Conservation (phyloP, 176 grass and related monocot genomes). For the Oryza coarctata region DNA sequence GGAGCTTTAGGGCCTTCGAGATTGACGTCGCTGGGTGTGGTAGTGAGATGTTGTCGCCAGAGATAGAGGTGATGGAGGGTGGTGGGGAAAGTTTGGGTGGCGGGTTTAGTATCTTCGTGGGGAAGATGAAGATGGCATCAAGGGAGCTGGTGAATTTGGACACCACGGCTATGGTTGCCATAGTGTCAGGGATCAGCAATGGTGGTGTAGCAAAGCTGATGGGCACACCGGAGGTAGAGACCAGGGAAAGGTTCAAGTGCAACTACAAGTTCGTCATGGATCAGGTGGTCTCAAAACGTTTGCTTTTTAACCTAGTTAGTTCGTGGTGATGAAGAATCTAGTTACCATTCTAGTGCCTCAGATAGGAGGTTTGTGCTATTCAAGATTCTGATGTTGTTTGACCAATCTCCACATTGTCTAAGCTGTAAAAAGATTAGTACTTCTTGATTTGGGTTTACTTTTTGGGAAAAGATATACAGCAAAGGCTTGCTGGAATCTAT, state of each 20-base stretch:
- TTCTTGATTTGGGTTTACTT: neutral
- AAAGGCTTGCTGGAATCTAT: neutral
- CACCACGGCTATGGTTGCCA: conserved; percentile 73
- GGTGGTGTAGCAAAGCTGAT: conserved; percentile 58
- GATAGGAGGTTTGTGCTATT: neutral
- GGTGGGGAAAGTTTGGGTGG: conserved; percentile 7
- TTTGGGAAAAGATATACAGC: neutral
- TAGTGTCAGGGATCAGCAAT: conserved; percentile 92
- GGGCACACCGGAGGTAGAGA: conserved; percentile 43
- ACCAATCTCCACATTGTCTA: neutral
- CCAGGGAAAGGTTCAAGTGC: conserved; percentile 70
- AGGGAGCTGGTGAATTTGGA: conserved; percentile 78
- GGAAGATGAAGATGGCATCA: conserved; percentile 46
- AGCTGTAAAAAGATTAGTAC: neutral
- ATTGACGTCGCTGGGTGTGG: conserved; percentile 37
- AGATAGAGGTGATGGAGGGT: neutral
- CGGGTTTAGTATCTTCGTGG: conserved; percentile 40
- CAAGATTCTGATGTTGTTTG: neutral
- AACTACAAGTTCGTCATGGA: conserved; percentile 87
- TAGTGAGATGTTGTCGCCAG: neutral
- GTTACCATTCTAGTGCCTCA: neutral
- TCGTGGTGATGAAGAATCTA: conserved; percentile 25
- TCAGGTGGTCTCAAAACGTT: conserved; percentile 50
- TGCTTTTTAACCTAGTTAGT: neutral
- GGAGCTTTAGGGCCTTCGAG: conserved; percentile 59